These are phyloP conservation scores for Blastocystis sp. DNA, from an alignment of 352 stramenopile species.

Conservation along the genomic window DNA sequence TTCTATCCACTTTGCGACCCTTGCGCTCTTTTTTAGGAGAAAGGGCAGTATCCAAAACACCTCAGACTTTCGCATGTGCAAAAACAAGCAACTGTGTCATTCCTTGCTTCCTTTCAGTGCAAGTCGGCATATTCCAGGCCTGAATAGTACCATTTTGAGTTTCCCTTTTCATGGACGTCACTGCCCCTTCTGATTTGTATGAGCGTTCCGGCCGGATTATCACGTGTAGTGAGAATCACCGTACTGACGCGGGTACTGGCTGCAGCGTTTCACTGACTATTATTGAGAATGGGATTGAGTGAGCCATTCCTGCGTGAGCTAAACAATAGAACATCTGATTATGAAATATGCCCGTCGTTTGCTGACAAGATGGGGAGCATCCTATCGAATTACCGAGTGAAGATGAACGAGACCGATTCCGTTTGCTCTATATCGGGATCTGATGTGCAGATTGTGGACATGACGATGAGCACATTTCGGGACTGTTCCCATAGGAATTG, in stretches of 20 bases:
- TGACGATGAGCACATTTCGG: not conserved
- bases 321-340: not conserved
- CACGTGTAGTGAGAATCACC: too few relatives aligned
- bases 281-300: not conserved
- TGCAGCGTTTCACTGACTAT: slow-evolving; percentile 2
- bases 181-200: too few relatives aligned
- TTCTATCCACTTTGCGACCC: too few relatives aligned
- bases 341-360: slow-evolving; percentile 18
- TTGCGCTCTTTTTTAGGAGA: not conserved
- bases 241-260: too few relatives aligned
- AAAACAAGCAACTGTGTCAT: not conserved
- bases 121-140: too few relatives aligned
- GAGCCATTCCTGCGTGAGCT: not conserved
- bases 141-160: too few relatives aligned
- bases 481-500: not conserved
- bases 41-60: not conserved
- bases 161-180: too few relatives aligned
- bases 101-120: too few relatives aligned
- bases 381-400: not conserved
- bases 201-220: too few relatives aligned
- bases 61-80: not conserved
- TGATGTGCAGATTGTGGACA: slow-evolving; percentile 26
- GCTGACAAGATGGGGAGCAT: slow-evolving; percentile 17
- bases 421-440: not conserved
- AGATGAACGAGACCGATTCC: slow-evolving; percentile 25